Percentiles rank a stretch among this genome's conserved stretches.
phyloP scores from a whole-genome alignment of 345 rosid genomes.

The Eucalyptus urophylla region DNA sequence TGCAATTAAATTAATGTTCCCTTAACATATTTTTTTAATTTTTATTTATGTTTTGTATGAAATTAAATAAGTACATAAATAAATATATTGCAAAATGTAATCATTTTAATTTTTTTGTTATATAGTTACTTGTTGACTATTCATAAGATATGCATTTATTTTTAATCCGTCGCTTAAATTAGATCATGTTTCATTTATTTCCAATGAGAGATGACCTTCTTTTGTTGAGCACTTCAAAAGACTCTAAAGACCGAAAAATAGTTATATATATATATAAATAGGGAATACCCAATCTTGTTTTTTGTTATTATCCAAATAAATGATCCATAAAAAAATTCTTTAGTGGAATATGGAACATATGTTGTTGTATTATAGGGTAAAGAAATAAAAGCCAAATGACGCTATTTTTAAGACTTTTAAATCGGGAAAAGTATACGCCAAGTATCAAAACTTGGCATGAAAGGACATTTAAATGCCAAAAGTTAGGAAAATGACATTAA shows the following conservation, averaged over 20 bases:
- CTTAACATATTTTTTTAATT: background rate
- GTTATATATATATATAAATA: too few relatives aligned
- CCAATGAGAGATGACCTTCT: background rate
- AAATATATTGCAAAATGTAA: background rate
- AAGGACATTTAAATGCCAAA: fast-evolving
- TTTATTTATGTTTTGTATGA: background rate
- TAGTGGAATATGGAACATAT: too few relatives aligned
- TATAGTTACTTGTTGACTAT: background rate
- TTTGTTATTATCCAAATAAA: too few relatives aligned
- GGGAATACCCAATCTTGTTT: too few relatives aligned
- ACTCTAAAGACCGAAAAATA: too few relatives aligned
- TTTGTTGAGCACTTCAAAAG: too few relatives aligned
- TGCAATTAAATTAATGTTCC: background rate
- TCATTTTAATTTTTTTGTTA: background rate
- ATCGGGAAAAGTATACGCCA: fast-evolving
- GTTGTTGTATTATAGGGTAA: too few relatives aligned
- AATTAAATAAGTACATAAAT: background rate
- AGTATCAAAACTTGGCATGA: too few relatives aligned
- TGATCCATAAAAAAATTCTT: too few relatives aligned
- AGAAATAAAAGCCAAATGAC: too few relatives aligned
- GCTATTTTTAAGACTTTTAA: too few relatives aligned
- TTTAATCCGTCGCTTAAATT: background rate
- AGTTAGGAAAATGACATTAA: too few relatives aligned
- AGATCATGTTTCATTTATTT: background rate
- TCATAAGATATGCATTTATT: background rate